A percentile compares a stretch with the other conserved stretches of the same genome.
phyloP scores from a whole-genome alignment of 2,329 filamentous ascomycete genomes.

The Scedosporium apiospermum region DNA sequence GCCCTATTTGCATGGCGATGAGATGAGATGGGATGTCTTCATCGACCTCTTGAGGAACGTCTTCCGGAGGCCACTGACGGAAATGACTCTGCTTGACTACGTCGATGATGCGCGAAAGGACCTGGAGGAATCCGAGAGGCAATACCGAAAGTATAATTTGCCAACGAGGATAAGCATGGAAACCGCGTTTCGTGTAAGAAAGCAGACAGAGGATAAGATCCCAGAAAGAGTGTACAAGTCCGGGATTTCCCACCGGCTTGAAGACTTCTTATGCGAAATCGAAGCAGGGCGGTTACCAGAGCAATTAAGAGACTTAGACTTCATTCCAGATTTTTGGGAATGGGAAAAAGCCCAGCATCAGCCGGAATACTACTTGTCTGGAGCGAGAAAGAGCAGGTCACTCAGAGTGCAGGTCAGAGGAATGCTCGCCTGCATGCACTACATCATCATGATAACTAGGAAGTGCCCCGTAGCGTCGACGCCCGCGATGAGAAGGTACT shows the following conservation, averaged over 20 bases:
- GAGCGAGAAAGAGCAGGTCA: background rate
- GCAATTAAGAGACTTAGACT: background rate
- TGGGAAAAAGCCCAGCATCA: background rate
- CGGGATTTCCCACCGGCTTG: too few relatives aligned
- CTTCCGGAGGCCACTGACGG: background rate
- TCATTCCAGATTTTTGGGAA: background rate
- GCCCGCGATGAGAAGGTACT: background rate
- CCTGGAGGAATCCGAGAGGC: background rate
- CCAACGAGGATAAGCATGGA: background rate
- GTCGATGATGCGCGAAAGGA: background rate
- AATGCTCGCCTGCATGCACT: background rate
- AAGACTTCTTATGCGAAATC: too few relatives aligned
- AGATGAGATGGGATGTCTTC: background rate
- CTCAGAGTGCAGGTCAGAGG: background rate
- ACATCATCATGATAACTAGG: background rate
- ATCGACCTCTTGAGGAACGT: background rate
- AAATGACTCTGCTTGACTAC: background rate
- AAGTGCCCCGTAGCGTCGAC: background rate
- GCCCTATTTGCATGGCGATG: background rate
- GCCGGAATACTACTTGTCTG: background rate
- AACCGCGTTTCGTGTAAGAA: too few relatives aligned
- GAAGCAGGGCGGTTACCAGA: too few relatives aligned
- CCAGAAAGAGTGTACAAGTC: too few relatives aligned
- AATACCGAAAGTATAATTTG: background rate
- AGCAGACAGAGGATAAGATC: too few relatives aligned